Base-by-base conservation (phyloP, 208 protist species). In the Crithidia bombi region DNA sequence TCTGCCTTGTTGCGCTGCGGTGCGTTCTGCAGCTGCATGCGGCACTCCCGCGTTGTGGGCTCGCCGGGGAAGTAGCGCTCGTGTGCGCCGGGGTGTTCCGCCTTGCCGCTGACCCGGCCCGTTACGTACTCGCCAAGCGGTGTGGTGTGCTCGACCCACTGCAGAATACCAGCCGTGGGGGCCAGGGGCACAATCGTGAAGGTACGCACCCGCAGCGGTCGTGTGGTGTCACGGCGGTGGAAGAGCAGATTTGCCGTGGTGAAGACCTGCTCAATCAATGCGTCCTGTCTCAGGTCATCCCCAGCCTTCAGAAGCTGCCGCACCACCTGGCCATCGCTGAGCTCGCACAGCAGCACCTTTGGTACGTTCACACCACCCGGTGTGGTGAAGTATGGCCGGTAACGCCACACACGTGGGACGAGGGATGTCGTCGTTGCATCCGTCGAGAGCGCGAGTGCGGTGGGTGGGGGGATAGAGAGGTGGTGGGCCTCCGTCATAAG, bases 211-310 rank as follows among this genome's bases (percentile, higher is more conserved):
- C 58, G 75, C 33, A 91, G 73, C 38, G 49, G 62, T 14, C 39
- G 67, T 10, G 66, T 78, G 19, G 54, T 28, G 1, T 25, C 50
- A 3, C 46, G 65, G 1, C 59, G 58, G 14, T 26, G 39, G 30
- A 86, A 76, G 3, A 99, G 95, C 25, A 28, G 17, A 56, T 93
- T 99, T 77, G 73, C 95, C 10, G 83, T 90, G 23, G 21, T 19
- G 66, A 97, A 99, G 82, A 86, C 96, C 72, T 99, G 97, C 81
- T 99, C 86, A 72, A 99, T 98, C 6, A 99, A 85, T 4, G 93
- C 95, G 78, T 99, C 98, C 75, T 99, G 98, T 4, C 98, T 84
- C 46, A 98, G 32, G 72, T 99, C 98, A 80, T 99, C 97, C 11
- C 91, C 86, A 0, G 86, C 68, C 64, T 97, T 97, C 21, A 97